These are phyloP conservation scores for Wickerhamomyces alni DNA, from an alignment of 805 yeast genomes.

Conservation along the genomic window DNA sequence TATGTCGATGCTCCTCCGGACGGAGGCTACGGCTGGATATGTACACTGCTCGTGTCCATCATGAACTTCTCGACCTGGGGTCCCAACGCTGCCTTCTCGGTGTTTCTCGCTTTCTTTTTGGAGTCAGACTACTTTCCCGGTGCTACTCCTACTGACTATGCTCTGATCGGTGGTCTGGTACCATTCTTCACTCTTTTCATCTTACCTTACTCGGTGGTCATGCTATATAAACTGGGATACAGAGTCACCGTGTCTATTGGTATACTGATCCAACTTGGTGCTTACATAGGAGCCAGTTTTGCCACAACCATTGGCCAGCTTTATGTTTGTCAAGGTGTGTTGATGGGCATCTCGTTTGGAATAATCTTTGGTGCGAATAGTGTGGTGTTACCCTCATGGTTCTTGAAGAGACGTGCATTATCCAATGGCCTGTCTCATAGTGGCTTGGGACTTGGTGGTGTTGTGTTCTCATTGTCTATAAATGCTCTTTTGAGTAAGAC, in stretches of 20 bases:
- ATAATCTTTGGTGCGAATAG: conserved; percentile 47
- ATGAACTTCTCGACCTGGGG: conserved; percentile 26
- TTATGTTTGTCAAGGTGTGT: conserved; percentile 45
- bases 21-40: conserved; percentile 46
- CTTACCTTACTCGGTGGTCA: conserved; percentile 41
- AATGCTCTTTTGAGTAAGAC: conserved; percentile 35
- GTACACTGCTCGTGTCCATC: conserved; percentile 29
- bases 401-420: conserved; percentile 39
- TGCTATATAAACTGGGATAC: conserved; percentile 39
- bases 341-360: conserved; percentile 45
- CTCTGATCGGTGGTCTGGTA: conserved; percentile 49
- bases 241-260: conserved; percentile 34
- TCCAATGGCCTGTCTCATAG: conserved; percentile 44
- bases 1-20: conserved; percentile 37
- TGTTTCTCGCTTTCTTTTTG: conserved; percentile 44
- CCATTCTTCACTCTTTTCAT: conserved; percentile 45
- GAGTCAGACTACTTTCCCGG: conserved; percentile 37
- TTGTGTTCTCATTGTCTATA: conserved; percentile 34
- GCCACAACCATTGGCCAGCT: conserved; percentile 44
- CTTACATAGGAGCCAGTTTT: conserved; percentile 47
- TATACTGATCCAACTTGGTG: conserved; percentile 35
- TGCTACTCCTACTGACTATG: conserved; percentile 46
- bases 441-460: conserved; percentile 53
- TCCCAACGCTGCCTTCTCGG: conserved; percentile 47
- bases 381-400: conserved; percentile 49